Evolutionary conservation across 768 basidiomycete species (phyloP), one percentile per base, ranked within the genome.

Genomic region (Hortiboletus campestris): DNA sequence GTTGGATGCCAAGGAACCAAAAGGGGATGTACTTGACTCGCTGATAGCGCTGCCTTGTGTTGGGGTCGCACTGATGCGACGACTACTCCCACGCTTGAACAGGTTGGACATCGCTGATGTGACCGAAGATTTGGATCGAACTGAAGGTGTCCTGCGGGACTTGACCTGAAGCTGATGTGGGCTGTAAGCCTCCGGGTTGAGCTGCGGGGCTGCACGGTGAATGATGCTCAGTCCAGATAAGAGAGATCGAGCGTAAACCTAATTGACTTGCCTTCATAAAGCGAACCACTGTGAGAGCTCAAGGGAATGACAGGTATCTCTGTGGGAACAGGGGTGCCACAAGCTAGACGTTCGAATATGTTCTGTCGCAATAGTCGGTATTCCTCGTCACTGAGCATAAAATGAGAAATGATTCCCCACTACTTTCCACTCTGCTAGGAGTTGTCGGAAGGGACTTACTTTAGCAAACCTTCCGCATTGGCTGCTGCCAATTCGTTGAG

Each of bases 361-460:
- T 86, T 90, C 70, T 91, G 90, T 42, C 91, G 84, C 13, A 94
- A 79, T 41, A 93, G 70, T 48, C 91, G 84, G 68, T 93, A 93
- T 67, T 91, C 91, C 61, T 92, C 89, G 71, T 93, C 88, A 66
- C 91, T 93, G 63, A 34, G 49, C 34, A 54, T 10, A 3, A 44
- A 6, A 47, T 60, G 53, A 53, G 54, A 51, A 44, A 34, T 34
- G 17, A 49, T 41, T 47, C 38, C 19, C 34, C 25, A 38, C 39
- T 34, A 39, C 32, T n/a, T 39, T 47, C 49, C 44, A 57, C 45
- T 36, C 28, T 34, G 4, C 38, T 16, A 14, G 32, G 14, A 8
- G 20, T 22, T 40, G 47, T 51, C 58, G 16, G 19, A 22, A 43
- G 59, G 34, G 35, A 72, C 84, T 64, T 67, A 89, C 89, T 83